Evolutionary conservation across 2,329 filamentous ascomycete species (phyloP).

Genomic region (Endocalyx cinctus): DNA sequence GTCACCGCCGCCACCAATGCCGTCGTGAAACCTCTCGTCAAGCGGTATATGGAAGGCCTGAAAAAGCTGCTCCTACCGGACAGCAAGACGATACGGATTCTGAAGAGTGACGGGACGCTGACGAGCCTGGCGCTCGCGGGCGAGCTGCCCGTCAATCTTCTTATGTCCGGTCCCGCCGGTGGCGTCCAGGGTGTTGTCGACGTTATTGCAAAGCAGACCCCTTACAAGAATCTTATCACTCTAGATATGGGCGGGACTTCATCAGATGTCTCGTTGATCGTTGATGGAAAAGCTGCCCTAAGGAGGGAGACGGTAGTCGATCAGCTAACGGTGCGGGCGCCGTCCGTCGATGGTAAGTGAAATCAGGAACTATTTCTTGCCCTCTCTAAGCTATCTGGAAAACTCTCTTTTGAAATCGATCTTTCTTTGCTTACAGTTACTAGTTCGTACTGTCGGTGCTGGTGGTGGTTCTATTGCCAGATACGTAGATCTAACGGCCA

Average conservation of each 20-base stretch:
- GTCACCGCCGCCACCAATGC: slow-evolving; percentile 44
- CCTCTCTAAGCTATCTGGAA: no score
- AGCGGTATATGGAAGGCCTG: slow-evolving; percentile 38
- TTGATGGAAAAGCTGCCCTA: slow-evolving; percentile 36
- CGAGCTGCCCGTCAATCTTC: slow-evolving; percentile 41
- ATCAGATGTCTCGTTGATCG: slow-evolving; percentile 42
- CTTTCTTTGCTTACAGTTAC: no score
- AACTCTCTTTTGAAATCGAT: no score
- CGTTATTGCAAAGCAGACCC: slow-evolving; percentile 38
- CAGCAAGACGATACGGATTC: slow-evolving; percentile 39
- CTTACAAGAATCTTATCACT: slow-evolving; percentile 43
- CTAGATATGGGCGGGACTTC: slow-evolving; percentile 48
- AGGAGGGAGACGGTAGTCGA: slow-evolving; percentile 42
- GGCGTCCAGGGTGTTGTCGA: slow-evolving; percentile 45
- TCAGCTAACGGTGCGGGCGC: slow-evolving; percentile 38
- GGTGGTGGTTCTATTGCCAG: slow-evolving; percentile 45
- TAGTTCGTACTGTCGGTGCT: slow-evolving; percentile 44
- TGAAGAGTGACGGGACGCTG: slow-evolving; percentile 45
- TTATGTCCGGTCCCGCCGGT: slow-evolving; percentile 46
- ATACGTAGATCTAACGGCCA: slow-evolving; percentile 42
- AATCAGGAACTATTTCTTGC: no score
- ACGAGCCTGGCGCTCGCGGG: slow-evolving; percentile 40
- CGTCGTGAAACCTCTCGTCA: slow-evolving; percentile 42
- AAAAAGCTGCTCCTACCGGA: slow-evolving; percentile 33
- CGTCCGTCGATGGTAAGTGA: slow-evolving; percentile 45